Base-by-base conservation (phyloP, 768 basidiomycete species). In the Tricholoma bakamatsutake region DNA sequence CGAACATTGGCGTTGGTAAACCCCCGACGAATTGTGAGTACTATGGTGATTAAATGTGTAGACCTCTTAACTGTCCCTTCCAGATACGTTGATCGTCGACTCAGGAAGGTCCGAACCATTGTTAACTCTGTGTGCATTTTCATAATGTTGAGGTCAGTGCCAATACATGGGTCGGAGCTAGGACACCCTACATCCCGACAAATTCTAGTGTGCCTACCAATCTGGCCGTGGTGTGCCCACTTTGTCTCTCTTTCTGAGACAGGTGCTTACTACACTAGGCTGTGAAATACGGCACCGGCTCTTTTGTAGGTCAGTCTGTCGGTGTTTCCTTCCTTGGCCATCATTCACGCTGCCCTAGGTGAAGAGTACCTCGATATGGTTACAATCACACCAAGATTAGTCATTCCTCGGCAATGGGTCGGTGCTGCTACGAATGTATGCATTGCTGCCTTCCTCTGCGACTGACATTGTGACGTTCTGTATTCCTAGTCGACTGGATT, bases 111-210 rank as follows among this genome's bases (percentile, higher is more conserved):
- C 24, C 35, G 40, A 15, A 11, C 35, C 1, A 12, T 52, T 31
- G 18, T 49, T 11, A 24, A 33, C 24, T 31, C 5, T 17, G 27
- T 40, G 10, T 15, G 8, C 8, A 45, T 33, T 10, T n/a, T 28
- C 0, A 33, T 56, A n/a, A 62, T 64, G 15, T 64, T 63, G 31
- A 61, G 63, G 10, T 66, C 67, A 84, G 83, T 66, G 84, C 85
- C 15, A 87, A 86, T 71, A 87, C 84, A 21, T 88, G 85, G 84
- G 72, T 88, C 46, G 84, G 85, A 18, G 83, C 85, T 28, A 59
- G 30, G 8, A 69, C 61, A 17, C 11, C 67, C 1, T 88, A 83
- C 62, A 64, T 64, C 18, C 56, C 59, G 58, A 85, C 85, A 7
- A 71, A 71, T 54, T 79, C 83, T 27, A 83, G 80, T 53, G 63